Conservation (phyloP, 257 asterid genomes). For the Solanum ahanhuiri region DNA sequence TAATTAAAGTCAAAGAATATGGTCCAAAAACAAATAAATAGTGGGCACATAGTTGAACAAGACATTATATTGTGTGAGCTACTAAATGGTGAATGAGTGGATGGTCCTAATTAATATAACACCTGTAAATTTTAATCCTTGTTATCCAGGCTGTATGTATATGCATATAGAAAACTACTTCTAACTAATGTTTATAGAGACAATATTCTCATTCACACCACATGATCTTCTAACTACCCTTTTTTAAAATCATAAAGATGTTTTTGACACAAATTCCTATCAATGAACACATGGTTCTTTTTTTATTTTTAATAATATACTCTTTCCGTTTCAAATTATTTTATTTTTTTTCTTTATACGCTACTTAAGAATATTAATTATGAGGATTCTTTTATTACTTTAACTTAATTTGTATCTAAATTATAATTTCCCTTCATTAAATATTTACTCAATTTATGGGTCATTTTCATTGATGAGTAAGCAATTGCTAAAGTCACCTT, state of each 20-base stretch:
- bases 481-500: background rate
- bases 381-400: background rate
- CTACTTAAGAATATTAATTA: background rate
- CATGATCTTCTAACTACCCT: background rate
- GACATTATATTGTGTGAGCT: background rate
- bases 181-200: background rate
- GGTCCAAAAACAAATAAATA: background rate
- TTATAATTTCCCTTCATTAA: background rate
- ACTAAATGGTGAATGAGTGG: background rate
- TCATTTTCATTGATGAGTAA: background rate
- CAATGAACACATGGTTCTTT: background rate
- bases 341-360: background rate
- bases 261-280: background rate
- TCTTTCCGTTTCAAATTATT: background rate
- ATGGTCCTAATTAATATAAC: background rate
- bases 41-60: background rate
- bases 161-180: background rate
- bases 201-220: background rate
- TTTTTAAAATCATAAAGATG: background rate
- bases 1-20: background rate
- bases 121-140: background rate
- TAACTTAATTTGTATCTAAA: background rate
- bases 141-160: background rate
- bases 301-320: background rate
- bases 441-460: background rate